These are phyloP conservation scores for Cladosporium cucumerinum DNA, from an alignment of 2,329 filamentous ascomycete genomes.

Conservation along the genomic window DNA sequence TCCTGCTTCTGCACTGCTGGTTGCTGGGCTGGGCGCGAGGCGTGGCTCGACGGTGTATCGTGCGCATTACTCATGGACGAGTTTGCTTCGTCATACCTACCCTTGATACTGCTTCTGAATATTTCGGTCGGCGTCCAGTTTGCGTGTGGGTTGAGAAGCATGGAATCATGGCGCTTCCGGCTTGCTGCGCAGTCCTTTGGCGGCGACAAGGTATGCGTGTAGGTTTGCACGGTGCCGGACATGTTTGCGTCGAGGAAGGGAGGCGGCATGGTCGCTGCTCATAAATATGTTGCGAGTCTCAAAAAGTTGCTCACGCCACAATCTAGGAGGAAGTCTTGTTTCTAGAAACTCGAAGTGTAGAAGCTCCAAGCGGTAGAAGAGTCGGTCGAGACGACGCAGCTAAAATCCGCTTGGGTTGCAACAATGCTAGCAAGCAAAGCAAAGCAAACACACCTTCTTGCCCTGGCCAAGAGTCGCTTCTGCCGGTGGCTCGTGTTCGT, in stretches of 20 bases:
- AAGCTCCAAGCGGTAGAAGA: background rate
- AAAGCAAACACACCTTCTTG: background rate
- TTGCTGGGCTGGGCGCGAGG: background rate
- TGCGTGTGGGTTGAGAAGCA: background rate
- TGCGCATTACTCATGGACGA: background rate
- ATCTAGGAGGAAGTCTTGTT: background rate
- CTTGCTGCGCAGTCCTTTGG: background rate
- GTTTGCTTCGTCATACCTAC: background rate
- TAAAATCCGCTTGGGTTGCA: background rate
- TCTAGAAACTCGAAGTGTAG: background rate
- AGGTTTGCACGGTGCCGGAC: background rate
- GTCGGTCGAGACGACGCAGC: background rate
- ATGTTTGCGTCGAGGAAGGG: background rate
- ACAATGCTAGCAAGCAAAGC: background rate
- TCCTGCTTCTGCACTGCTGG: background rate
- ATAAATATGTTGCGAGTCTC: background rate
- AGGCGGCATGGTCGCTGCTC: background rate
- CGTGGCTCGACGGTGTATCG: too few species aligned
- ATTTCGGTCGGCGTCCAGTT: background rate
- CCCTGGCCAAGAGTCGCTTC: background rate
- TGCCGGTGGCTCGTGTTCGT: background rate
- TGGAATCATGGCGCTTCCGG: background rate
- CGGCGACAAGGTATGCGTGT: background rate
- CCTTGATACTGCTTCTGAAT: too few species aligned
- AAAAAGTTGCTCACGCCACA: background rate